Evolutionary conservation across 2,329 filamentous ascomycete species (phyloP).

Genomic region (Aureobasidium vineae): DNA sequence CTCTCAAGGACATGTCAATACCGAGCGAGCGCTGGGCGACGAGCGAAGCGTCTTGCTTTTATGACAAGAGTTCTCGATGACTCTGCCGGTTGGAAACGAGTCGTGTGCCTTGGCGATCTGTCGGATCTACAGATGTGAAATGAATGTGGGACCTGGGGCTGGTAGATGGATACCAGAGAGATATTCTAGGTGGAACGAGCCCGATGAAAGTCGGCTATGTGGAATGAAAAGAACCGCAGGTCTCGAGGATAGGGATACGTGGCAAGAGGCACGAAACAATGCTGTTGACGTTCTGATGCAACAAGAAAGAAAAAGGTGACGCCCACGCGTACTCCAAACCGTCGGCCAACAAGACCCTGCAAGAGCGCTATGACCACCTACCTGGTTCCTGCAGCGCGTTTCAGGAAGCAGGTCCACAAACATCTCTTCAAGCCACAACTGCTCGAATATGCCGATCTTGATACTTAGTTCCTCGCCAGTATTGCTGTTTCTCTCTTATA

Average conservation of each 20-base stretch:
- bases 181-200: not conserved
- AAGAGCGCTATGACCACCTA: not conserved
- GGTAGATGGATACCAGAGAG: not conserved
- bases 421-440: constrained; percentile 5
- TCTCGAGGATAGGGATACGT: constrained; percentile 4
- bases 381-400: not conserved
- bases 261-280: not conserved
- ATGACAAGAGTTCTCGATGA: not conserved
- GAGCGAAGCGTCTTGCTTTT: not conserved
- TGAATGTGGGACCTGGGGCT: constrained; percentile 21
- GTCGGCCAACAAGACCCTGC: constrained; percentile 1
- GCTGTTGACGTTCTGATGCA: not conserved
- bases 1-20: constrained; percentile 22
- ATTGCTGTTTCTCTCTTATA: not conserved
- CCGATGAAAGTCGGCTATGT: not conserved
- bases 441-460: not conserved
- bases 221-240: not conserved
- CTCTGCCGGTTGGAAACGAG: not conserved
- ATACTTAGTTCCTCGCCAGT: not conserved
- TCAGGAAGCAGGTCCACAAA: not conserved
- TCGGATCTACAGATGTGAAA: constrained; percentile 13
- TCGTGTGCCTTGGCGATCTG: constrained; percentile 23
- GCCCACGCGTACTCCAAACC: not conserved
- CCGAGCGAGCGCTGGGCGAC: not conserved
- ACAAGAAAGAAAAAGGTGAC: constrained; percentile 14